phyloP scores from a whole-genome alignment of 306 rosid genomes.

The Parietaria judaica region DNA sequence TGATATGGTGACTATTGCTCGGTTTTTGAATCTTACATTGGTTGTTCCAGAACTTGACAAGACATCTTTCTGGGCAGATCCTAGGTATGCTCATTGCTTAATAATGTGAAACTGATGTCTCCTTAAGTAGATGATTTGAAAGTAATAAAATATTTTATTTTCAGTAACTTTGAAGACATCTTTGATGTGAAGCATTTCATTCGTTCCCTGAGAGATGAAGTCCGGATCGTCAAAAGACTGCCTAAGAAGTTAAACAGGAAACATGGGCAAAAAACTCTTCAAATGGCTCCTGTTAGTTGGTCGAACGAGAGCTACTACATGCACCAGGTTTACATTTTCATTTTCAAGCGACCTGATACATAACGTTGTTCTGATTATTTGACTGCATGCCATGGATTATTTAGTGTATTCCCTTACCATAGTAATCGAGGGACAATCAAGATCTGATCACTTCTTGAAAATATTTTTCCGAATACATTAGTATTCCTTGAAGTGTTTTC shows the following conservation, averaged over 20 bases:
- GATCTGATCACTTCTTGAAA: too few relatives aligned
- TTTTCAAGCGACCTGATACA: background rate
- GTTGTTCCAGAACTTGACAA: slow-evolving; percentile 98
- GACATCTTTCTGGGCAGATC: slow-evolving; percentile 96
- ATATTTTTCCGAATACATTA: too few relatives aligned
- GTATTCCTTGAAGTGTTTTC: too few relatives aligned
- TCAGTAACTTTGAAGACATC: slow-evolving; percentile 91
- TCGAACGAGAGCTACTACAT: slow-evolving; percentile 77
- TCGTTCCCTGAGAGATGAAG: slow-evolving; percentile 82
- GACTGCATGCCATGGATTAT: too few relatives aligned
- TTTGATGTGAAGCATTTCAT: slow-evolving; percentile 88
- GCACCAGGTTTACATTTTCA: slow-evolving; percentile 48
- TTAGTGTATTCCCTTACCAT: too few relatives aligned
- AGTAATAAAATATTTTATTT: slow-evolving; percentile 26
- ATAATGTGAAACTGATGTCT: slow-evolving; percentile 6
- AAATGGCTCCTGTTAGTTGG: slow-evolving; percentile 99
- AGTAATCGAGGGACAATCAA: too few relatives aligned
- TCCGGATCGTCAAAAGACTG: slow-evolving; percentile 78
- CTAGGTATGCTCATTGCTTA: slow-evolving; percentile 48
- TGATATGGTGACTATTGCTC: slow-evolving; percentile 96
- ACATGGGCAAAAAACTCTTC: slow-evolving; percentile 41
- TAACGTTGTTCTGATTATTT: background rate
- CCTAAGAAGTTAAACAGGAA: slow-evolving; percentile 64
- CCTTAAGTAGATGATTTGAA: slow-evolving; percentile 13
- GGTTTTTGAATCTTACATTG: slow-evolving; percentile 84